phyloP scores from a whole-genome alignment of 441 rosid genomes.

The Corymbia calophylla region DNA sequence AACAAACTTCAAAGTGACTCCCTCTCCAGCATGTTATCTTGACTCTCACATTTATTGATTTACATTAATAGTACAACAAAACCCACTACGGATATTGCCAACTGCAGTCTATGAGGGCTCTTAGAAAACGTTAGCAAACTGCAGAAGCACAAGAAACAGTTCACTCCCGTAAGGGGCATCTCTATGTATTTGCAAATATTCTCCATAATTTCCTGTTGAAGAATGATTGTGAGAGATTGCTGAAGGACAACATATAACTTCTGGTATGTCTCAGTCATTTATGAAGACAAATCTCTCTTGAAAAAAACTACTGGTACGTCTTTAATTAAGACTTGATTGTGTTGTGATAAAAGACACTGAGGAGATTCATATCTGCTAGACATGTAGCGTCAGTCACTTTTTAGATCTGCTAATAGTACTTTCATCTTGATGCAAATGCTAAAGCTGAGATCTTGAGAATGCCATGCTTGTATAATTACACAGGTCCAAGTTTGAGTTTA shows the following conservation, averaged over 20 bases:
- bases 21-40: background rate
- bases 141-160: background rate
- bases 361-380: background rate
- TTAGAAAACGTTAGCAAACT: background rate
- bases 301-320: background rate
- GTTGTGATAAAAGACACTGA: background rate
- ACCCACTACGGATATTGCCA: background rate
- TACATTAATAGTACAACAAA: background rate
- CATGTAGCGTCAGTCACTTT: background rate
- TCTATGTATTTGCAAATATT: background rate
- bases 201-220: background rate
- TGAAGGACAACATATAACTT: background rate
- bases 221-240: background rate
- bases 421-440: background rate
- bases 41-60: background rate
- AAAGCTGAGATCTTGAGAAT: background rate
- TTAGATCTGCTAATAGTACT: background rate
- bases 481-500: background rate
- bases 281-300: background rate
- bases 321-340: background rate
- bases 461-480: background rate
- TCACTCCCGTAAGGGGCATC: background rate
- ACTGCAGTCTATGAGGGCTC: background rate
- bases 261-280: background rate
- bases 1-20: background rate